Evolutionary conservation across 306 rosid genomes (phyloP).

Genomic region (Lathyrus sativus): DNA sequence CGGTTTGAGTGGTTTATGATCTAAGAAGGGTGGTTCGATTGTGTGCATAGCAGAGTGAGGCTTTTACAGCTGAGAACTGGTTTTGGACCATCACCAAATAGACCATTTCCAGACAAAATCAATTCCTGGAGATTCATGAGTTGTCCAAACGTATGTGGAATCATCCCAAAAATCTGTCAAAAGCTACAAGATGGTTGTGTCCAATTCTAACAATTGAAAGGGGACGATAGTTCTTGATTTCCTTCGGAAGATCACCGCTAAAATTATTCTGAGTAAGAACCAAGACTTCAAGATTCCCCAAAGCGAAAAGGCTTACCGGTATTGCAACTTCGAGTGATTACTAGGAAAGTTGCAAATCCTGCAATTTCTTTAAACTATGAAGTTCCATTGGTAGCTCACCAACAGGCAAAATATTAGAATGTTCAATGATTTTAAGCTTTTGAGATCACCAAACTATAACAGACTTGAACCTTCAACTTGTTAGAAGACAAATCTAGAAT

Average conservation of each 20-base stretch:
- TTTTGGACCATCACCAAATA: constrained; percentile 79
- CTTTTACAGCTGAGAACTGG: constrained; percentile 75
- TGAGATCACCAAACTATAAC: constrained; percentile 65
- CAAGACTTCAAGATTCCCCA: constrained; percentile 79
- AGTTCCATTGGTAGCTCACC: constrained; percentile 84
- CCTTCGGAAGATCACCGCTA: constrained; percentile 49
- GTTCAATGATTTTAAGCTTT: constrained; percentile 76
- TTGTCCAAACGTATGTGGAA: constrained; percentile 76
- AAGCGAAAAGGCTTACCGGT: constrained; percentile 74
- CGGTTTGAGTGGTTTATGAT: no score
- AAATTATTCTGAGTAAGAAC: constrained; percentile 89
- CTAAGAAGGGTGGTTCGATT: no score
- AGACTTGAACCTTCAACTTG: constrained; percentile 82
- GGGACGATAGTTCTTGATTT: constrained; percentile 48
- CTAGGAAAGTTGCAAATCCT: constrained; percentile 83
- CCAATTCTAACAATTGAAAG: constrained; percentile 52
- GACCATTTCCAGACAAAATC: constrained; percentile 77
- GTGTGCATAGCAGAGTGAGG: no score
- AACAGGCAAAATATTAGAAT: constrained; percentile 68
- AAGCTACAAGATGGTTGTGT: constrained; percentile 57
- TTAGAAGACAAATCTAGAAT: constrained; percentile 84
- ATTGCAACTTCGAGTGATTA: constrained; percentile 82
- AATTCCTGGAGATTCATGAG: constrained; percentile 91
- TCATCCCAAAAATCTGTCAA: constrained; percentile 75
- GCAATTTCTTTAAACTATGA: constrained; percentile 58